phyloP scores from a whole-genome alignment of 75 land plant species.

The Pinus taeda region DNA sequence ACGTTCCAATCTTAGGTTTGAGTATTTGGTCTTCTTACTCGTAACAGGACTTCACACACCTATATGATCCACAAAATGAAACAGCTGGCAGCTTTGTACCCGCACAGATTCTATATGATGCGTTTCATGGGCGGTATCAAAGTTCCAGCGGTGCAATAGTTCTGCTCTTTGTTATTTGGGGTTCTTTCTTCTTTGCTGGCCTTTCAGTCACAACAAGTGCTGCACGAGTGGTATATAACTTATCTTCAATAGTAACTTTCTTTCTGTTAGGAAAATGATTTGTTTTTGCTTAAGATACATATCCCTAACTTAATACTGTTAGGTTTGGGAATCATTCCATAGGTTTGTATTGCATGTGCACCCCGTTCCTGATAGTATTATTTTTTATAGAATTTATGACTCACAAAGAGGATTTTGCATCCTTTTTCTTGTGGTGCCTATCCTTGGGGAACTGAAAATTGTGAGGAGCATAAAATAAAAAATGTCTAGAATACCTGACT shows the following conservation, averaged over 20 bases:
- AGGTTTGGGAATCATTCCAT: not conserved
- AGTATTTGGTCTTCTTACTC: not conserved
- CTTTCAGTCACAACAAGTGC: slow-evolving; percentile 93
- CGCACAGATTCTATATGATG: slow-evolving; percentile 90
- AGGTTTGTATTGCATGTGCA: not conserved
- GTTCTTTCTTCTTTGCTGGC: slow-evolving; percentile 88
- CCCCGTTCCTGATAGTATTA: not conserved
- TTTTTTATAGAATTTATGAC: not conserved
- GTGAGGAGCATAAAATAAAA: not conserved
- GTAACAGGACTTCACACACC: slow-evolving; percentile 48
- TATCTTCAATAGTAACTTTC: slow-evolving; percentile 28
- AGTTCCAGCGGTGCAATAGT: slow-evolving; percentile 72
- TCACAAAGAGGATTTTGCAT: not conserved
- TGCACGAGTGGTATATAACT: slow-evolving; percentile 71
- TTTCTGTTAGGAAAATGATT: not conserved
- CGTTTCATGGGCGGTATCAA: slow-evolving; percentile 82
- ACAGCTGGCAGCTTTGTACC: slow-evolving; percentile 87
- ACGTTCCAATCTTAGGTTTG: slow-evolving; percentile 1
- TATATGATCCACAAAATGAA: slow-evolving; percentile 74
- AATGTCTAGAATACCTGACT: too few relatives aligned
- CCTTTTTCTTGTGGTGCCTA: not conserved
- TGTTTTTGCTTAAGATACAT: not conserved
- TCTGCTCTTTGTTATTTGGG: slow-evolving; percentile 73
- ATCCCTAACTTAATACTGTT: not conserved
- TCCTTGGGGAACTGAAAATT: not conserved